phyloP scores from a whole-genome alignment of 2,329 filamentous ascomycete genomes.

The Apiospora rasikravindrae region DNA sequence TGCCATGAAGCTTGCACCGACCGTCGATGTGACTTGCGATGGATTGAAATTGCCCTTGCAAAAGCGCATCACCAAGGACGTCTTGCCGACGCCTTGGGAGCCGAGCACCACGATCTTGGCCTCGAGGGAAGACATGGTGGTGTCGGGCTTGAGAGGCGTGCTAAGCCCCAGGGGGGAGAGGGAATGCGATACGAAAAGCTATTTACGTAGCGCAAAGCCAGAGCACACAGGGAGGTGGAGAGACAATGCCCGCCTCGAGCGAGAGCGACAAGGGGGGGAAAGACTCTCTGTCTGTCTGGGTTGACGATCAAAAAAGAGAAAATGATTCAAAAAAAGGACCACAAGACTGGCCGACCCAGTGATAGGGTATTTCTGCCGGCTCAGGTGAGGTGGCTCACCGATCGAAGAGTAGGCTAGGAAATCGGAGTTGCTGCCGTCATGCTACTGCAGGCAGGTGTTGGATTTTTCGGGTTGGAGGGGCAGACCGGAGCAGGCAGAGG shows the following conservation, averaged over 20 bases:
- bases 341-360: constrained; percentile 13
- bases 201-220: constrained; percentile 3
- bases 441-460: constrained; percentile 2
- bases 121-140: constrained; percentile 67
- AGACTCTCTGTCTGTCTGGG: neutral
- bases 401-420: neutral
- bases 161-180: constrained; percentile 9
- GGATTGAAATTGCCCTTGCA: constrained; percentile 75
- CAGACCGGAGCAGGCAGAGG: neutral
- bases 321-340: neutral
- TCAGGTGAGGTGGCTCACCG: constrained; percentile 6
- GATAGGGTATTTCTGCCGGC: constrained; percentile 4
- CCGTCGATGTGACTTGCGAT: constrained; percentile 69
- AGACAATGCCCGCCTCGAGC: neutral
- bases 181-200: constrained; percentile 10
- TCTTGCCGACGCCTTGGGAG: constrained; percentile 81
- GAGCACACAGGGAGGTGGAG: neutral
- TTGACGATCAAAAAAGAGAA: neutral
- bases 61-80: constrained; percentile 76
- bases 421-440: constrained; percentile 4
- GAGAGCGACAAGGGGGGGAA: neutral
- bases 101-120: constrained; percentile 84
- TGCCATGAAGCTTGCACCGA: constrained; percentile 80
- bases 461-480: constrained; percentile 4
- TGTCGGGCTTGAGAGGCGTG: constrained; percentile 3